Percentiles rank a stretch among this genome's conserved stretches.
Evolutionary conservation across 306 rosid species (phyloP).

Genomic region (Vicia faba): DNA sequence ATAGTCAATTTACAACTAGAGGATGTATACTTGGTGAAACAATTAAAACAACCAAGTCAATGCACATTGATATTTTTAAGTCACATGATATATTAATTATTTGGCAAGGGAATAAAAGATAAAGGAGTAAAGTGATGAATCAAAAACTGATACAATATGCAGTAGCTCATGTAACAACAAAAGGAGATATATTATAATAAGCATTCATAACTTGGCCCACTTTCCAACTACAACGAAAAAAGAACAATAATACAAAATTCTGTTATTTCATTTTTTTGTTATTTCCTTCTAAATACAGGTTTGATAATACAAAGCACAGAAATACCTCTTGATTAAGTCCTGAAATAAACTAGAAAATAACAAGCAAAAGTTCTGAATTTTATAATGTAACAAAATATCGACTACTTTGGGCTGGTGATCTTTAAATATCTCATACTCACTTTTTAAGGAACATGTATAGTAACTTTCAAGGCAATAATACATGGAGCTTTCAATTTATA

Average conservation of each 20-base stretch:
- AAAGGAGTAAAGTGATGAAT: slow-evolving; percentile 6
- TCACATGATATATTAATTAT: not conserved
- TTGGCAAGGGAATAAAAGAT: not conserved
- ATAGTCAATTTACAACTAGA: slow-evolving; percentile 35
- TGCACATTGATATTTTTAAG: slow-evolving; percentile 9
- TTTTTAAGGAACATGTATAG: not conserved
- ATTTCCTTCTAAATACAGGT: slow-evolving; percentile 5
- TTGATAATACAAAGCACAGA: slow-evolving; percentile 19
- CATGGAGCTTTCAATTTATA: slow-evolving; percentile 26
- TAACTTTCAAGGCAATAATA: slow-evolving; percentile 25
- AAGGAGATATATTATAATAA: slow-evolving; percentile 20
- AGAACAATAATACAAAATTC: not conserved
- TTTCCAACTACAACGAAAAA: slow-evolving; percentile 13
- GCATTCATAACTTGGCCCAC: slow-evolving; percentile 26
- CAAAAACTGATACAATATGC: slow-evolving; percentile 12
- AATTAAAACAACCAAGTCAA: not conserved
- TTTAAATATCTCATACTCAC: not conserved
- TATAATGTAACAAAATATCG: slow-evolving; percentile 23
- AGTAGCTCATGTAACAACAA: slow-evolving; percentile 13
- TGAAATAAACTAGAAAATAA: slow-evolving; percentile 18
- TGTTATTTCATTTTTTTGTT: not conserved
- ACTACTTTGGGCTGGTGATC: slow-evolving; percentile 2
- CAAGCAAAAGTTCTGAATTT: slow-evolving; percentile 1
- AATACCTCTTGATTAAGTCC: slow-evolving; percentile 3
- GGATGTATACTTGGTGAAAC: slow-evolving; percentile 19